Evolutionary conservation across 495 filamentous ascomycete genomes (phyloP), one percentile per base, ranked within the genome.

Genomic region (Neurospora cerealis): DNA sequence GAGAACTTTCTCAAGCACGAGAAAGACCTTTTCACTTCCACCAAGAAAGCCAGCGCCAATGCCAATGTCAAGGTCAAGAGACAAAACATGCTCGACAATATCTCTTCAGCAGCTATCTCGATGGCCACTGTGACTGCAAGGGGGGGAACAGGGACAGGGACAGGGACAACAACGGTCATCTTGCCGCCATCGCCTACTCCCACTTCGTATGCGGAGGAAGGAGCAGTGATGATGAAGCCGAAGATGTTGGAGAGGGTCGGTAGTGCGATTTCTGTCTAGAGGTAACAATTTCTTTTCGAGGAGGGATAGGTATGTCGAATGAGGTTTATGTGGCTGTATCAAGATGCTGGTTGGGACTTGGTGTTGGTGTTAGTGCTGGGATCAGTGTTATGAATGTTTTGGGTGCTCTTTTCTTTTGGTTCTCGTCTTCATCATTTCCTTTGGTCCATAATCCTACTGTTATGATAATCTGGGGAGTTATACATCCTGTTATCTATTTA

Each of bases 1-100:
- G 81, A 89, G 5, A 82, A 83, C 13, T 91, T 88, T 66, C 70
- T 85, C 48, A 77, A 80, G 41, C 71, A 77, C 42, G 77, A 80
- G 39, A 72, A 77, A 15, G 15, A 1, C 54, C 24, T 66, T 3
- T 9, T 34, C 32, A 34, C 32, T 4, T 11, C 54, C 54, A 48
- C 32, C 4, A 17, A 41, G 17, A n/a, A 77, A 32, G 54, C 39
- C 73, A 72, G 46, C 38, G 38, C 66, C 73, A 72, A 60, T 48
- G 38, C 66, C 69, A 24, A 70, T 15, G 4, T 54, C 44, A 34
- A 32, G 24, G 28, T 2, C 3, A 34, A 21, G 32, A 42, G 41
- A 5, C 71, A 34, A 34, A 60, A 7, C 5, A 1, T 60, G 4
- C 5, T 28, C 48, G 24, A 60, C 21, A 60, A 0, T 0, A 4